Base-by-base conservation (phyloP, 441 rosid species). In the Adansonia grandidieri region DNA sequence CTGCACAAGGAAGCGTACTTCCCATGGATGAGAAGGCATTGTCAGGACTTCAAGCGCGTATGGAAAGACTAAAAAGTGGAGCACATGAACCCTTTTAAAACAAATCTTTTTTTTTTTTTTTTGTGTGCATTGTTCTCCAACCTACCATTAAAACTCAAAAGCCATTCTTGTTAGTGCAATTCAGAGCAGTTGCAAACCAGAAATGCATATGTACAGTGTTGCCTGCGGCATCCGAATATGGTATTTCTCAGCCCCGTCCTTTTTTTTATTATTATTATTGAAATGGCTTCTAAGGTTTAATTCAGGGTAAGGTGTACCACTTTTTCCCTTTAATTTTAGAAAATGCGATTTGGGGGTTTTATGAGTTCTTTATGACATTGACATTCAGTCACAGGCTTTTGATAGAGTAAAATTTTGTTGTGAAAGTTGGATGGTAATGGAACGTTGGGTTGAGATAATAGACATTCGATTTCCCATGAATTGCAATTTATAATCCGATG, bases 51-150 rank as follows among this genome's bases (percentile, higher is more conserved):
- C 99, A 95, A 75, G 99, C 99, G 4, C 90, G 99, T 62, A 95
- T 97, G 98, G 99, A 97, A 87, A 93, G 98, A 86, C 97, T 97
- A 9, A 97, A 95, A 87, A 95, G 97, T 72, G 98, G 98, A 51
- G 70, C 98, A 24, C 84, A 91, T n/a, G 99, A 97, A 48, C 86
- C 89, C 40, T 83, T 93, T 75, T 95, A 97, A 51, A 50, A 64
- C 15, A 17, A n/a, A 5, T 32, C 28, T 2, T 71, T 42, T 42
- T 32, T 3, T 63, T 42, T 64, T 14, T 64, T 6, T 32, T 32
- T 32, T 32, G 40, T 32, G 40, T 32, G 40, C 40, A 32, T 32
- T 32, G 40, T 32, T 32, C 37, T 45, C 5, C 9, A 57, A 44
- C 15, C 50, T 17, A 28, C 32, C 75, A 37, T 13, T 32, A 32